Evolutionary conservation across 371 early-diverging fungal species (phyloP).

Genomic region (Circinella umbellata): DNA sequence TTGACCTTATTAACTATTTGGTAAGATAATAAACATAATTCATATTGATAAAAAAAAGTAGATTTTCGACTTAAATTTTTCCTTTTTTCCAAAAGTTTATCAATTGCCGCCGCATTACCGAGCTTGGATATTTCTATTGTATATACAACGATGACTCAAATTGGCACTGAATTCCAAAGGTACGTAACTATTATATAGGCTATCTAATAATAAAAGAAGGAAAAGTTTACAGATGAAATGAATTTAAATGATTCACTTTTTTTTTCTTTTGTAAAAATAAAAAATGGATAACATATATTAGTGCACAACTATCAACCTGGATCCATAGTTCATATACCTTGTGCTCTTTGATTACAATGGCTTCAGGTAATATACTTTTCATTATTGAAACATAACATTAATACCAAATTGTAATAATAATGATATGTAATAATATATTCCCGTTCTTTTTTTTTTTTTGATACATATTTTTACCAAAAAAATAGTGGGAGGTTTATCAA

Average conservation of each 20-base stretch:
- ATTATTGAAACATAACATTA: too few species aligned
- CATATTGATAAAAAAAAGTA: not conserved
- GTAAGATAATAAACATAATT: constrained; percentile 57
- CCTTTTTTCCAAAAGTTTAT: not conserved
- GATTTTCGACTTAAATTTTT: not conserved
- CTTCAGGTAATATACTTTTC: too few species aligned
- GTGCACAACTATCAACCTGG: not conserved
- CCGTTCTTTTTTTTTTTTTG: too few species aligned
- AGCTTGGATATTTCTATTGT: constrained; percentile 5
- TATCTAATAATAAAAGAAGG: too few species aligned
- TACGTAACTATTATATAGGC: not conserved
- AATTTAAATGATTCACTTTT: too few species aligned
- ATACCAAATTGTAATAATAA: too few species aligned
- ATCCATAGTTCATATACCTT: constrained; percentile 12
- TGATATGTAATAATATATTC: not conserved
- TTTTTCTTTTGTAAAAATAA: too few species aligned
- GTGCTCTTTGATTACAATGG: constrained; percentile 7
- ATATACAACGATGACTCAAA: constrained; percentile 1
- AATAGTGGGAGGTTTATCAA: constrained; percentile 57
- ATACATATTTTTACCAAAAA: not conserved
- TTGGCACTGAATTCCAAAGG: constrained; percentile 5
- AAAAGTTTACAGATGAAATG: too few species aligned
- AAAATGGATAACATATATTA: not conserved
- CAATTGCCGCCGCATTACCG: not conserved
- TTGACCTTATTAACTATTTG: constrained; percentile 46